Evolutionary conservation across 2,329 filamentous ascomycete genomes (phyloP).

Genomic region (Aspergillus ruber): DNA sequence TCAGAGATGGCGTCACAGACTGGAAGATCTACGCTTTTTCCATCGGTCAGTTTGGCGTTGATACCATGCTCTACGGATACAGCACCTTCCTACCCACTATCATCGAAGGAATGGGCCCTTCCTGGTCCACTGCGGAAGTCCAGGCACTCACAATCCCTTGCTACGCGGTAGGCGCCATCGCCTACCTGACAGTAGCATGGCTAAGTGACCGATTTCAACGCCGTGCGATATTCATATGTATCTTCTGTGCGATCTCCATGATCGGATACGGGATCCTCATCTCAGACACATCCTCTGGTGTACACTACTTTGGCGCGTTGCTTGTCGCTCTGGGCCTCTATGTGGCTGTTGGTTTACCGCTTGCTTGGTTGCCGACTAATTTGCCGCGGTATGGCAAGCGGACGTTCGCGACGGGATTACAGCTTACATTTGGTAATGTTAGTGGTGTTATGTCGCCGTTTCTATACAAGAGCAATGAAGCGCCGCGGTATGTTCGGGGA

Average conservation of each 20-base stretch:
- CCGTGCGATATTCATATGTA: slow-evolving; percentile 58
- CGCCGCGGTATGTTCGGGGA: slow-evolving; percentile 54
- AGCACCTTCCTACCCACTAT: slow-evolving; percentile 75
- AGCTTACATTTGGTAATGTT: slow-evolving; percentile 64
- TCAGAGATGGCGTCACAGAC: slow-evolving; percentile 61
- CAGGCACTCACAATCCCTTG: slow-evolving; percentile 74
- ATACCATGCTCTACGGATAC: slow-evolving; percentile 73
- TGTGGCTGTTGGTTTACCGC: slow-evolving; percentile 48
- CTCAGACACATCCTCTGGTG: slow-evolving; percentile 52
- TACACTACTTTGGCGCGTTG: slow-evolving; percentile 70
- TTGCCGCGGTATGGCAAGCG: slow-evolving; percentile 69
- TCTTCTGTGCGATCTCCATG: slow-evolving; percentile 58
- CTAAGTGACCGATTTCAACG: slow-evolving; percentile 62
- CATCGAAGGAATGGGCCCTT: slow-evolving; percentile 58
- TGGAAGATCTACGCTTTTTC: slow-evolving; percentile 71
- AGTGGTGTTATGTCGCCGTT: slow-evolving; percentile 70
- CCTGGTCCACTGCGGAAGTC: slow-evolving; percentile 58
- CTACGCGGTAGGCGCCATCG: slow-evolving; percentile 65
- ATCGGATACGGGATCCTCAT: slow-evolving; percentile 65
- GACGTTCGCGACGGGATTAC: slow-evolving; percentile 64
- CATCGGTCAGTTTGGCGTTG: slow-evolving; percentile 63
- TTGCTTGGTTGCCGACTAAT: slow-evolving; percentile 59
- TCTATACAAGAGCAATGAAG: slow-evolving; percentile 40
- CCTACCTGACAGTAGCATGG: slow-evolving; percentile 60
- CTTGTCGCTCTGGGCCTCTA: slow-evolving; percentile 70